These are phyloP conservation scores for Pseudocohnilembus persalinus DNA, from an alignment of 169 alveolate species.

Conservation along the genomic window DNA sequence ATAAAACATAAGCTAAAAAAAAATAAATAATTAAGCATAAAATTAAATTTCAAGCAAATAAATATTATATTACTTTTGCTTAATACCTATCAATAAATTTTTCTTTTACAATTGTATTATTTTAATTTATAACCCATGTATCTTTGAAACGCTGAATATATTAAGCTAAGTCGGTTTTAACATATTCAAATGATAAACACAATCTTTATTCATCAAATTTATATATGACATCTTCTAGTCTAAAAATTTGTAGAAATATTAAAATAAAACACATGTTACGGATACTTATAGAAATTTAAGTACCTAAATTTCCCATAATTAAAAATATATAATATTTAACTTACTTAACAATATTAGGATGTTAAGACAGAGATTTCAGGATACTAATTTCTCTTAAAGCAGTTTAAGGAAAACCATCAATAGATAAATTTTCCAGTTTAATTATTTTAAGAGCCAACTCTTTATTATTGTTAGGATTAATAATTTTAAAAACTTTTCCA, in stretches of 20 bases:
- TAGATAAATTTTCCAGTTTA: constrained; percentile 40
- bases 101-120: too few relatives aligned
- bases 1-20: constrained; percentile 40
- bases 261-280: too few relatives aligned
- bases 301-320: too few relatives aligned
- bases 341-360: constrained; percentile 37
- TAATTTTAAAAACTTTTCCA: constrained; percentile 57
- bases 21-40: neutral
- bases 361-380: constrained; percentile 16
- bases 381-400: constrained; percentile 47
- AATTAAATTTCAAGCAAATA: too few relatives aligned
- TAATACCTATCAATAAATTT: neutral
- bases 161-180: constrained; percentile 19
- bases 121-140: neutral
- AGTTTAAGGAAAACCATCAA: constrained; percentile 43
- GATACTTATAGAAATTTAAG: too few relatives aligned
- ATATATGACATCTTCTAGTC: constrained; percentile 26
- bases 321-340: too few relatives aligned
- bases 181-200: constrained; percentile 26
- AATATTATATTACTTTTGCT: neutral
- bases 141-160: constrained; percentile 11
- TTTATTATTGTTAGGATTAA: constrained; percentile 44
- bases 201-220: neutral
- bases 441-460: constrained; percentile 56
- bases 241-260: too few relatives aligned